Evolutionary conservation across 2,329 filamentous ascomycete genomes (phyloP).

Genomic region (Blumeria graminis): DNA sequence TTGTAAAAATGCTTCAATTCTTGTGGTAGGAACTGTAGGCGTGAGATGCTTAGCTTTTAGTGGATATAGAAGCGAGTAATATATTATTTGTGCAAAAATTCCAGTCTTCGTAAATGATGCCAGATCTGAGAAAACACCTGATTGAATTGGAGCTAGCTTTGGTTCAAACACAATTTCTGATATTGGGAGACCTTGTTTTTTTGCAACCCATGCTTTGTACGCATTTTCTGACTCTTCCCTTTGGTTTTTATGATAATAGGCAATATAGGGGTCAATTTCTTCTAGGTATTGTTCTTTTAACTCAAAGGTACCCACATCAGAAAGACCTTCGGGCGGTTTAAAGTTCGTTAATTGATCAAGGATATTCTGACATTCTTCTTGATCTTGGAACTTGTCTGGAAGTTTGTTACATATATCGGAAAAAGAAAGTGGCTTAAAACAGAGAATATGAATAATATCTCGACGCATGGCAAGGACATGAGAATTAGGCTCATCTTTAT

Average conservation of each 20-base stretch:
- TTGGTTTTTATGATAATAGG: slow-evolving; percentile 92
- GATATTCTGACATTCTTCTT: slow-evolving; percentile 66
- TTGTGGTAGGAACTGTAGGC: slow-evolving; percentile 52
- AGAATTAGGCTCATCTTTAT: slow-evolving; percentile 38
- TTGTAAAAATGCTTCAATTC: slow-evolving; percentile 78
- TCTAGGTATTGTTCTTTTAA: slow-evolving; percentile 68
- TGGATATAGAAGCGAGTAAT: slow-evolving; percentile 66
- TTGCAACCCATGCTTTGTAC: slow-evolving; percentile 68
- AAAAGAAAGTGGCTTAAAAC: slow-evolving; percentile 88
- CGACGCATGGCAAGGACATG: slow-evolving; percentile 52
- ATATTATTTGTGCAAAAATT: slow-evolving; percentile 74
- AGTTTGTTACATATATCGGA: slow-evolving; percentile 73
- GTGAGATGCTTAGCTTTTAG: slow-evolving; percentile 43
- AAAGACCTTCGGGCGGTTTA: slow-evolving; percentile 71
- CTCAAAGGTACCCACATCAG: slow-evolving; percentile 85
- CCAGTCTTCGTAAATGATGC: slow-evolving; percentile 61
- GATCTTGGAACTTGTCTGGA: slow-evolving; percentile 71
- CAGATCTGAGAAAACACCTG: slow-evolving; percentile 54
- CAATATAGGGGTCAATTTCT: slow-evolving; percentile 82
- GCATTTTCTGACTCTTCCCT: slow-evolving; percentile 82
- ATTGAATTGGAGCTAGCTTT: slow-evolving; percentile 48
- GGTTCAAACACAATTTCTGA: slow-evolving; percentile 86
- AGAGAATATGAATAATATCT: slow-evolving; percentile 80
- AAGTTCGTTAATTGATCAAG: slow-evolving; percentile 75
- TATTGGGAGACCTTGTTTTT: slow-evolving; percentile 56